Evolutionary conservation across 2,329 filamentous ascomycete genomes (phyloP).

Genomic region (Lasiodiplodia hormozganensis): DNA sequence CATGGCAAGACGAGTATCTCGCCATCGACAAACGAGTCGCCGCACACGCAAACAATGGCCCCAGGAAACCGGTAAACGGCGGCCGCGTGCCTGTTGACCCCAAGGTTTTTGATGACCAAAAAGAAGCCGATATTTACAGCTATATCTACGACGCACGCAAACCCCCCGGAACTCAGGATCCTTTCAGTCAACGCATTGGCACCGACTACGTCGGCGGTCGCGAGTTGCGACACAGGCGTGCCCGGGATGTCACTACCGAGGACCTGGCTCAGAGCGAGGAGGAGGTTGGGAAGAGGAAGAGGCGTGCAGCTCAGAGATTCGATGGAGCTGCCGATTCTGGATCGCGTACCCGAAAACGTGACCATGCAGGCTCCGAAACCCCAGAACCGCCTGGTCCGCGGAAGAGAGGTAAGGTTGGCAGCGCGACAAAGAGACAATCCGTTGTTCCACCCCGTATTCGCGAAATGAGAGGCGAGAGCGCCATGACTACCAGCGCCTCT

Average conservation of each 20-base stretch:
- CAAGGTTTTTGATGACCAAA: constrained; percentile 64
- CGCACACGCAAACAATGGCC: constrained; percentile 39
- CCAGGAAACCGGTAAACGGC: constrained; percentile 59
- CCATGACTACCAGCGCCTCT: constrained; percentile 38
- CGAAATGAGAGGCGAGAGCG: constrained; percentile 52
- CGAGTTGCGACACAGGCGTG: constrained; percentile 54
- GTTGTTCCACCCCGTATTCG: constrained; percentile 52
- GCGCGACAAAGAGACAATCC: constrained; percentile 31
- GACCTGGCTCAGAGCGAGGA: constrained; percentile 45
- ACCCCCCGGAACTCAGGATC: constrained; percentile 60
- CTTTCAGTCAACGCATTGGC: constrained; percentile 59
- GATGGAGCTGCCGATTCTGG: constrained; percentile 39
- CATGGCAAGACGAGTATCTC: constrained; percentile 67
- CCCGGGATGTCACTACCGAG: constrained; percentile 39
- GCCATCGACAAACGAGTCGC: constrained; percentile 55
- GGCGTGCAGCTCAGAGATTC: constrained; percentile 43
- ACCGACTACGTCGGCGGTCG: constrained; percentile 53
- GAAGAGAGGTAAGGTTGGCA: constrained; percentile 37
- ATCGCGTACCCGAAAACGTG: constrained; percentile 27
- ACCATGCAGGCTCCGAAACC: constrained; percentile 40
- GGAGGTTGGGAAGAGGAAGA: constrained; percentile 44
- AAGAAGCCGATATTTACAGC: constrained; percentile 66
- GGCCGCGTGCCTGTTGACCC: constrained; percentile 54
- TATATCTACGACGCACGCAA: constrained; percentile 64
- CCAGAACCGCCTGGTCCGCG: constrained; percentile 44